Conservation (phyloP, 148 eudicot genomes). For the Vaccinium darrowii region DNA sequence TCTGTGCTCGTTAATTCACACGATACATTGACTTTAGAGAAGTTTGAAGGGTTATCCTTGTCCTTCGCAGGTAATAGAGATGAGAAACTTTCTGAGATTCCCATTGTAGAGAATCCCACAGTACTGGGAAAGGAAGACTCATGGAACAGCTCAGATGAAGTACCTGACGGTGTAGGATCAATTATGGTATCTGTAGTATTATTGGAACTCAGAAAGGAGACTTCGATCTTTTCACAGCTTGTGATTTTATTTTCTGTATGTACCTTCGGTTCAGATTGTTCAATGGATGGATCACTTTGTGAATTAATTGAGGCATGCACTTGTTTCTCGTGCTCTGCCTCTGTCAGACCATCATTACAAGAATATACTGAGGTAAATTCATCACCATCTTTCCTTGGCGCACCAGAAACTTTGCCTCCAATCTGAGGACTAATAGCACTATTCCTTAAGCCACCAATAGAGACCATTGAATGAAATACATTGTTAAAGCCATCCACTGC, state of each 20-base stretch:
- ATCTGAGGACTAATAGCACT: slow-evolving; percentile 9
- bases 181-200: slow-evolving; percentile 6
- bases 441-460: not conserved
- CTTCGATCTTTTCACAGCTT: slow-evolving; percentile 9
- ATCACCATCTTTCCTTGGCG: slow-evolving; percentile 14
- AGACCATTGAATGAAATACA: slow-evolving; percentile 7
- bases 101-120: not conserved
- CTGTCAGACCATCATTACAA: slow-evolving; percentile 3
- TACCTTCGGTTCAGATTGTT: slow-evolving; percentile 14
- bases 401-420: slow-evolving; percentile 8
- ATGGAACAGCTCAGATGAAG: slow-evolving; percentile 6
- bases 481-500: not conserved
- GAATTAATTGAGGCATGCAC: not conserved
- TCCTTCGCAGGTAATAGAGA: slow-evolving; percentile 14
- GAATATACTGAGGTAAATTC: slow-evolving; percentile 3
- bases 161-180: slow-evolving; percentile 17
- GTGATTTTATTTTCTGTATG: slow-evolving; percentile 8
- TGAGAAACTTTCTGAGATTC: slow-evolving; percentile 2
- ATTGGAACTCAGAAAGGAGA: slow-evolving; percentile 11
- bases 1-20: slow-evolving; percentile 16
- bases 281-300: slow-evolving; percentile 13
- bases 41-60: slow-evolving; percentile 3
- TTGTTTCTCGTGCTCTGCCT: slow-evolving; percentile 12
- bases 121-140: slow-evolving; percentile 8
- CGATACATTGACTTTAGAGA: slow-evolving; percentile 7